Evolutionary conservation across 768 basidiomycete species (phyloP).

Genomic region (Xerocomellus chrysenteron): DNA sequence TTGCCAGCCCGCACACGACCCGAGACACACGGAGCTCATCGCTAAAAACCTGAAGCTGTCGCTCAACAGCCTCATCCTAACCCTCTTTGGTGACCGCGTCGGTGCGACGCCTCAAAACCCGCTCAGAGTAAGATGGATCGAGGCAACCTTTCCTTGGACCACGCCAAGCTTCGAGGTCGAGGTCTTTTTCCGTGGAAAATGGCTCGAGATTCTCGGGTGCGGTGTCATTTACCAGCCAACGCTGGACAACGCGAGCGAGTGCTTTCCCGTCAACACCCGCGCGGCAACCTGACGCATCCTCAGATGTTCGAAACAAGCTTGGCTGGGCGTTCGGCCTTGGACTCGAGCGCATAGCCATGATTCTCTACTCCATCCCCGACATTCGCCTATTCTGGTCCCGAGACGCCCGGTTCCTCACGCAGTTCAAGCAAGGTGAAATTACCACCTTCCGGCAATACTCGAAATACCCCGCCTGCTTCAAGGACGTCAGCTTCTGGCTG

Average conservation of each 20-base stretch:
- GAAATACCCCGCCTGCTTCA: constrained; percentile 88
- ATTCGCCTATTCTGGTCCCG: constrained; percentile 97
- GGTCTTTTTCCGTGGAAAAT: constrained; percentile 92
- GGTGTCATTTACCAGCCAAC: constrained; percentile 92
- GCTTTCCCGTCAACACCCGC: not conserved
- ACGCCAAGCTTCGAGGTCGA: constrained; percentile 98
- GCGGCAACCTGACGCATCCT: constrained; percentile 9
- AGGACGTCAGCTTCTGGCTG: constrained; percentile 95
- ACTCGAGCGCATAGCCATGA: constrained; percentile 96
- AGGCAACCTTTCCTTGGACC: constrained; percentile 97
- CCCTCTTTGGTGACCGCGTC: constrained; percentile 68
- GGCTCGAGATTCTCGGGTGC: constrained; percentile 94
- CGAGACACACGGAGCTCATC: constrained; percentile 66
- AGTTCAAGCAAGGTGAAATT: constrained; percentile 78
- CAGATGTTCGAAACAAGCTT: constrained; percentile 78
- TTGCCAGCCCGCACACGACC: constrained; percentile 75
- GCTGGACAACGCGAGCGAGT: constrained; percentile 80
- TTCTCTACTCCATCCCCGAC: constrained; percentile 94
- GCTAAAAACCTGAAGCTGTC: constrained; percentile 87
- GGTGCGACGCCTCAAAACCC: constrained; percentile 60
- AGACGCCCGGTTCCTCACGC: constrained; percentile 83
- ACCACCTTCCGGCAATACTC: constrained; percentile 88
- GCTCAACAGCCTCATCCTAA: constrained; percentile 81
- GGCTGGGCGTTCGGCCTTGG: constrained; percentile 99
- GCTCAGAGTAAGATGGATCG: constrained; percentile 92